Conservation (phyloP, 129 eudicot genomes). For the Gnaphalium uliginosum region DNA sequence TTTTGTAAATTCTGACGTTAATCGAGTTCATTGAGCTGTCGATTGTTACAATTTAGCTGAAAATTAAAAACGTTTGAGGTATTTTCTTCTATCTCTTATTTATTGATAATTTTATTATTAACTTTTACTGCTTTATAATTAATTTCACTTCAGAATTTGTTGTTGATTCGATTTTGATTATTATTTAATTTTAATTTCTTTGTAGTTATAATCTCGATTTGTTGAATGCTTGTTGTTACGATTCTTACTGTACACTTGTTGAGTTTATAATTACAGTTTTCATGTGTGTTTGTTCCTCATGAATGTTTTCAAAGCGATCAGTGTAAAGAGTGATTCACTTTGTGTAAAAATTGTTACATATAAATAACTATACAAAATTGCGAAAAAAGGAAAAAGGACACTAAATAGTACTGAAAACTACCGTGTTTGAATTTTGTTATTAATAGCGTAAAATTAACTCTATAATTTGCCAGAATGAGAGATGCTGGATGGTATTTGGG, state of each 20-base stretch:
- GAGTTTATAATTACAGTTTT: constrained; percentile 7
- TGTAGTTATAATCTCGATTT: constrained; percentile 3
- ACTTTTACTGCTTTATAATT: background rate
- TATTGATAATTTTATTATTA: background rate
- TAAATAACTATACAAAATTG: background rate
- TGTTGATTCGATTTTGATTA: constrained; percentile 8
- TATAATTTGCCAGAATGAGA: background rate
- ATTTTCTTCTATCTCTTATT: constrained; percentile 10
- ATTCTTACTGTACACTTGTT: constrained; percentile 6
- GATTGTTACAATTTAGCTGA: constrained; percentile 19
- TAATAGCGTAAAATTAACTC: background rate
- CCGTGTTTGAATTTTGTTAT: constrained; percentile 1
- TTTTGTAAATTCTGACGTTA: constrained; percentile 27
- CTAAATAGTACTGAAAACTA: background rate
- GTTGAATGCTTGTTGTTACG: constrained; percentile 28
- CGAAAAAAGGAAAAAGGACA: background rate
- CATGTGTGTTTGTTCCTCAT: constrained; percentile 6
- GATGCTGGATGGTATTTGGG: background rate
- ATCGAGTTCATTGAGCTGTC: constrained; percentile 9
- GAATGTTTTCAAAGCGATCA: background rate
- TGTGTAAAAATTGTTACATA: background rate
- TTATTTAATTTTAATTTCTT: background rate
- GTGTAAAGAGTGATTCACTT: constrained; percentile 14
- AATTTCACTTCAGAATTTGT: constrained; percentile 19
- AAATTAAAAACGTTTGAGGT: constrained; percentile 26